Percentiles rank a stretch among this genome's conserved stretches.
phyloP scores from a whole-genome alignment of 2,329 filamentous ascomycete species.

The Blastomyces percursus region DNA sequence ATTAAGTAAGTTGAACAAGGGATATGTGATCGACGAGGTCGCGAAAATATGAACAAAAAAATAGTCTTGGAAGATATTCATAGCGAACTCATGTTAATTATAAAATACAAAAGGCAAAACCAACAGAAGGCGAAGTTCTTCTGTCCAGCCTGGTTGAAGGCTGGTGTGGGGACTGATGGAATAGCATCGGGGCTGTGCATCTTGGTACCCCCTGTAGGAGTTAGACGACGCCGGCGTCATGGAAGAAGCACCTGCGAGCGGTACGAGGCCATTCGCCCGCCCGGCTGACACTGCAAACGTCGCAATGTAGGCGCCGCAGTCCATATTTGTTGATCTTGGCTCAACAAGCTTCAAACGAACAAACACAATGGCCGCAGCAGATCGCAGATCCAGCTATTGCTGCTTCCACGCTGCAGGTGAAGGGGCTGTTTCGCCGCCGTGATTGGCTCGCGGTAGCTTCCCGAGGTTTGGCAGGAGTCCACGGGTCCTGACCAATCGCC shows the following conservation, averaged over 20 bases:
- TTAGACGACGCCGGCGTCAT: neutral
- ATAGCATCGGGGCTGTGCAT: slow-evolving; percentile 1
- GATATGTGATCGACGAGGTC: neutral
- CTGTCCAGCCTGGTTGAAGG: neutral
- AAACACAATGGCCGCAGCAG: neutral
- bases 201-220: neutral
- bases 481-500: neutral
- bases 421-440: neutral
- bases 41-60: neutral
- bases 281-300: slow-evolving; percentile 2
- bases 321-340: neutral
- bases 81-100: neutral
- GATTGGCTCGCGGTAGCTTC: neutral
- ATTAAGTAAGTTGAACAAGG: neutral
- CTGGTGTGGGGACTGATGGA: neutral
- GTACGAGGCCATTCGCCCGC: neutral
- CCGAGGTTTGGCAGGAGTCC: no score
- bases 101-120: neutral
- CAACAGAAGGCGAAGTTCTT: neutral
- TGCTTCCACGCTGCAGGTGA: neutral
- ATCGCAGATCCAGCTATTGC: neutral
- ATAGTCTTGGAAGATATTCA: neutral
- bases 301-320: slow-evolving; percentile 3
- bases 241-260: neutral
- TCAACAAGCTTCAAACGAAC: neutral